These are phyloP conservation scores for Saksenaea oblongispora DNA, from an alignment of 371 early-diverging fungal genomes.

Conservation along the genomic window DNA sequence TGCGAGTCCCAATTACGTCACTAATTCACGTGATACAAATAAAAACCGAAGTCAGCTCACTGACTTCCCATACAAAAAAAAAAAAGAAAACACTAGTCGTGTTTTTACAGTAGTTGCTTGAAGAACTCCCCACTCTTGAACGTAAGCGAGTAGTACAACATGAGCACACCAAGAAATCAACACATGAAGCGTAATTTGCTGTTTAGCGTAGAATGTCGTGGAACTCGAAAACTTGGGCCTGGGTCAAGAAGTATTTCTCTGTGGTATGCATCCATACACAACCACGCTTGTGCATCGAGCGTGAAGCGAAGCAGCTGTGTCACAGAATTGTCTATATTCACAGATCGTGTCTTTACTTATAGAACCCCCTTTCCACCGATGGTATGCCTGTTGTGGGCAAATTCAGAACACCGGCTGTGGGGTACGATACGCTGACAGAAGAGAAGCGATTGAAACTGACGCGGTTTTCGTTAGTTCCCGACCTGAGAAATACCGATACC, in stretches of 20 bases:
- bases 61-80: too few species aligned
- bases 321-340: neutral
- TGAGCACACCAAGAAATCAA: neutral
- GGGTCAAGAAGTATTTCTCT: constrained; percentile 51
- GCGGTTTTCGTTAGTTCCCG: constrained; percentile 41
- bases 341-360: constrained; percentile 2
- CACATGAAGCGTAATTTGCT: neutral
- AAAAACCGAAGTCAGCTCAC: too few species aligned
- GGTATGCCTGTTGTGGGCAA: constrained; percentile 64
- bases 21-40: too few species aligned
- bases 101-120: neutral
- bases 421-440: constrained; percentile 33
- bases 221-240: constrained; percentile 53
- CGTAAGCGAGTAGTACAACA: neutral
- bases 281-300: neutral
- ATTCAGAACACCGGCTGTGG: constrained; percentile 62
- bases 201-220: constrained; percentile 36
- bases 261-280: constrained; percentile 30
- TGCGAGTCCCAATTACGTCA: too few species aligned
- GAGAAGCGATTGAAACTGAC: neutral
- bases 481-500: constrained; percentile 54
- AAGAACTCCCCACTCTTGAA: constrained; percentile 4
- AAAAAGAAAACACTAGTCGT: too few species aligned
- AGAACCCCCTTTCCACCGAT: constrained; percentile 64
- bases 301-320: neutral